Evolutionary conservation across 495 filamentous ascomycete species (phyloP).

Genomic region (Bryoglossum gracile): DNA sequence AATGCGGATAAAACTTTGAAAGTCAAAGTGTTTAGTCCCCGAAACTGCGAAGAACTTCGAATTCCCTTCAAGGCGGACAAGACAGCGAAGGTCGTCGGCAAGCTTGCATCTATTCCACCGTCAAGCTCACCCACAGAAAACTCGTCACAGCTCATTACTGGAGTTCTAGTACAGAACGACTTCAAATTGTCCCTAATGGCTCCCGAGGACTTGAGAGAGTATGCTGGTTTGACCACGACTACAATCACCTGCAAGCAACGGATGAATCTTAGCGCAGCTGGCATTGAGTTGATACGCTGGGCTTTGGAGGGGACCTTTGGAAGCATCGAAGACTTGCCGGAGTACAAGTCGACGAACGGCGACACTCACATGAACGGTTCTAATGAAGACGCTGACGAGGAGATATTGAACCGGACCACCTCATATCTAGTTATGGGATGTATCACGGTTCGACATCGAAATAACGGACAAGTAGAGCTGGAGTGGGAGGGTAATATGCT

Average conservation of each 20-base stretch:
- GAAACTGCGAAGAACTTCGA: conserved; percentile 90
- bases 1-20: conserved; percentile 73
- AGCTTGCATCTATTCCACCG: conserved; percentile 66
- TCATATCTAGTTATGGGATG: conserved; percentile 86
- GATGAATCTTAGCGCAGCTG: conserved; percentile 76
- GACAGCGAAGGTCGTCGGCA: conserved; percentile 91
- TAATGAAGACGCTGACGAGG: conserved; percentile 48
- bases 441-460: conserved; percentile 63
- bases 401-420: conserved; percentile 44
- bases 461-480: conserved; percentile 71
- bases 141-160: conserved; percentile 55
- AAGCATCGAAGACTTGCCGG: conserved; percentile 60
- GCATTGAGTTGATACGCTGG: conserved; percentile 88
- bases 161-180: conserved; percentile 92
- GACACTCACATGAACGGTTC: conserved; percentile 45
- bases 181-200: conserved; percentile 96
- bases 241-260: conserved; percentile 87
- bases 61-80: conserved; percentile 97
- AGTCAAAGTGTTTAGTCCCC: conserved; percentile 84
- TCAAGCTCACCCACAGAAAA: conserved; percentile 34
- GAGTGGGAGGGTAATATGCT: conserved; percentile 98
- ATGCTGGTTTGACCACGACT: conserved; percentile 89
- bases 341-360: conserved; percentile 37
- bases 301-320: conserved; percentile 92
- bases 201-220: conserved; percentile 89